These are phyloP conservation scores for Jimgerdemannia flammicorona DNA, from an alignment of 192 early-diverging fungal species.

Conservation along the genomic window DNA sequence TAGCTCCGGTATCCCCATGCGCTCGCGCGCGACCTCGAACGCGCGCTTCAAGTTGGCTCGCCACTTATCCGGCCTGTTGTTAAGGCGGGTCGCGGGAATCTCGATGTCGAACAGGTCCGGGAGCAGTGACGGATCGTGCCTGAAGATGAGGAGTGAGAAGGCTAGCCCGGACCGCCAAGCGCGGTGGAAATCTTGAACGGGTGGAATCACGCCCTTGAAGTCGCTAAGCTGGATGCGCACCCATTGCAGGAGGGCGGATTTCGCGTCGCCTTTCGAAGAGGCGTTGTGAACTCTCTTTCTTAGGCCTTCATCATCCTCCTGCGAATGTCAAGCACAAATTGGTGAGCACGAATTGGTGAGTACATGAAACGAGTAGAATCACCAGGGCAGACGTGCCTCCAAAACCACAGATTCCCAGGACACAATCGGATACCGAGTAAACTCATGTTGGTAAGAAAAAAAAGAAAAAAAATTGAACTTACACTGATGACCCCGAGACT, in stretches of 20 bases:
- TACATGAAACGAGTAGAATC: neutral
- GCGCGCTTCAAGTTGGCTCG: slow-evolving; percentile 22
- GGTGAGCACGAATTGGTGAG: neutral
- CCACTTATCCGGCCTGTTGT: slow-evolving; percentile 29
- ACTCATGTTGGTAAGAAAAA: neutral
- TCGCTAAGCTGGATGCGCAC: slow-evolving; percentile 47
- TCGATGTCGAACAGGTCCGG: slow-evolving; percentile 37
- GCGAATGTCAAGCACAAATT: neutral
- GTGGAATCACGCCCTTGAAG: slow-evolving; percentile 44
- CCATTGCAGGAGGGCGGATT: slow-evolving; percentile 46
- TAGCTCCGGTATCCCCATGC: slow-evolving; percentile 35
- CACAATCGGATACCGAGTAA: neutral
- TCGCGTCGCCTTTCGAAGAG: slow-evolving; percentile 34
- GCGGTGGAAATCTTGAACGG: slow-evolving; percentile 45
- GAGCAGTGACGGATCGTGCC: slow-evolving; percentile 36
- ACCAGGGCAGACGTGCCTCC: no score
- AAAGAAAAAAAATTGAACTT: neutral
- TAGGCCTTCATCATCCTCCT: slow-evolving; percentile 11
- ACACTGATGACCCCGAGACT: no score
- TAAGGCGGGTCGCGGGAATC: slow-evolving; percentile 27
- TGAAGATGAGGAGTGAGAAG: slow-evolving; percentile 45
- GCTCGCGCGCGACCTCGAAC: slow-evolving; percentile 36
- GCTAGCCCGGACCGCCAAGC: slow-evolving; percentile 48
- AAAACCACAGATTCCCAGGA: no score
- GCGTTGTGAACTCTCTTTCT: slow-evolving; percentile 3